Evolutionary conservation across 306 rosid genomes (phyloP).

Genomic region (Vigna angularis): DNA sequence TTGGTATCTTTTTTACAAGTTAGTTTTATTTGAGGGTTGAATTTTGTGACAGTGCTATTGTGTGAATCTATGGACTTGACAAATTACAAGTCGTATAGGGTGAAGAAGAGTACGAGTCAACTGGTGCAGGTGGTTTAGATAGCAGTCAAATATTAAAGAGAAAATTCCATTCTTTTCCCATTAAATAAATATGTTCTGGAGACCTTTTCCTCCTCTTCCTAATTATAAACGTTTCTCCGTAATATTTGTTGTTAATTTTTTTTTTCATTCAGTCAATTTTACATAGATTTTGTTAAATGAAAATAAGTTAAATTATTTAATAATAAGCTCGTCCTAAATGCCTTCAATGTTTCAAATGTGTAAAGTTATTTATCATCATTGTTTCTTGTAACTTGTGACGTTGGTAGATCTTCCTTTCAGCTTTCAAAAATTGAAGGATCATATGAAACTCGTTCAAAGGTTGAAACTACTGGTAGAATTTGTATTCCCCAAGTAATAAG

Average conservation of each 20-base stretch:
- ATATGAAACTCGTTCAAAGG: constrained; percentile 29
- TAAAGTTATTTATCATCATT: neutral
- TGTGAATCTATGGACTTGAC: constrained; percentile 48
- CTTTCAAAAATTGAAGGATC: neutral
- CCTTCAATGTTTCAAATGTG: neutral
- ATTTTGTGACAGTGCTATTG: neutral
- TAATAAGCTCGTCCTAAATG: too few relatives aligned
- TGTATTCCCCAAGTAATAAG: too few relatives aligned
- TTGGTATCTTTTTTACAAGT: constrained; percentile 31
- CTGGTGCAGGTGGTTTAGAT: constrained; percentile 1
- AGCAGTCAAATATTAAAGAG: constrained; percentile 2
- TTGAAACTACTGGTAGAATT: neutral
- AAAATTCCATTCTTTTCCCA: constrained; percentile 4
- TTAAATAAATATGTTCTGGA: neutral
- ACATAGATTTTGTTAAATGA: too few relatives aligned
- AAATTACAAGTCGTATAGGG: constrained; percentile 49
- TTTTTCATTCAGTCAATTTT: neutral
- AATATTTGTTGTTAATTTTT: neutral
- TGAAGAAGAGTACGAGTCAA: constrained; percentile 36
- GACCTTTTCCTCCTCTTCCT: neutral
- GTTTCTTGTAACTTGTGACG: neutral
- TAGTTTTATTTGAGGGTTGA: neutral
- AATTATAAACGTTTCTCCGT: neutral
- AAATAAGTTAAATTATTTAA: too few relatives aligned
- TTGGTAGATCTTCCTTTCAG: neutral